Evolutionary conservation across 2,329 filamentous ascomycete genomes (phyloP), one percentile per base, ranked within the genome.

Genomic region (Aspergillus nomiae): DNA sequence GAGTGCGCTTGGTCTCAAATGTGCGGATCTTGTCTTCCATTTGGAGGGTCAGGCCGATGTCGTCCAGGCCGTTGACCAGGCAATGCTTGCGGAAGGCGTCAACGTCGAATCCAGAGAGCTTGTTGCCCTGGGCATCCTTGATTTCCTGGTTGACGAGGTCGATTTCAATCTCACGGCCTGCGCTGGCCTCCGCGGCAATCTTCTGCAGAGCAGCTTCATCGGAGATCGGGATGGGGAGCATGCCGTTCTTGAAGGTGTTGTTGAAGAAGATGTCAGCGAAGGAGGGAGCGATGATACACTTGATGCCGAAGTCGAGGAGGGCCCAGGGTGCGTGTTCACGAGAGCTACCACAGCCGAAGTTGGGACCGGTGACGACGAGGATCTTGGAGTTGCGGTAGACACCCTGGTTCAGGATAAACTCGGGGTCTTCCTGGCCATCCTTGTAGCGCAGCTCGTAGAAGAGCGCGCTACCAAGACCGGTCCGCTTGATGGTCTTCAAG

Each of bases 191-290:
- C 30, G 84, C 87, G 43, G 91, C 89, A 67, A 98, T 89, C 65
- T 84, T 84, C 50, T 90, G 84, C 4, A 97, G 82, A 36, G 86
- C 84, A 1, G 80, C 83, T 68, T 87, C 80, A 77, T 94, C 88
- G 36, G 85, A 82, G 74, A 98, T 90, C 63, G 85, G 81, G 65
- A 98, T 88, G 55, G 94, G 94, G 67, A 98, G 84, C 95, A 98
- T 98, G 82, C 94, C 94, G 83, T 99, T 99, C 86, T 99, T 98
- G 87, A 97, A 98, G n/a, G 91, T 95, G 85, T 99, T 99, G 87
- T 97, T 97, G 87, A 94, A 96, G 88, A 97, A 97, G 79, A 99
- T 99, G 75, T 96, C 92, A 63, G 90, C 91, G 70, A 87, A 92
- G 1, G 91, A 94, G 1, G 92, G 92, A 1, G 94, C 95, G 70